Evolutionary conservation across 73 alveolate species (phyloP).

Genomic region (Paramecium sonneborni): DNA sequence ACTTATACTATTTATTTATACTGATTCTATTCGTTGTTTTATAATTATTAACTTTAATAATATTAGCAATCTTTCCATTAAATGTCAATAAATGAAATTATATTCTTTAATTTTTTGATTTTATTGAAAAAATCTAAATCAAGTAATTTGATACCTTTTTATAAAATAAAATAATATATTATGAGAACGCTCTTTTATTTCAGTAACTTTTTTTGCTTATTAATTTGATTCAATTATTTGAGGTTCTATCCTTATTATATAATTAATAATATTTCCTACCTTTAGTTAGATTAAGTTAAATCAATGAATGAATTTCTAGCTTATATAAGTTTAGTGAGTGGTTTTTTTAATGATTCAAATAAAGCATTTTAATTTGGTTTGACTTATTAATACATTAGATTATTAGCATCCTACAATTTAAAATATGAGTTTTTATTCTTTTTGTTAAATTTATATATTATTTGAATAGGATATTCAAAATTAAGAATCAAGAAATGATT

Average conservation of each 20-base stretch:
- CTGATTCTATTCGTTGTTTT: not conserved
- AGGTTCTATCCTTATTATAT: not conserved
- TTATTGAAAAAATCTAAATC: constrained; percentile 30
- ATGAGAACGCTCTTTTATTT: not conserved
- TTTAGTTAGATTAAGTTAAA: not conserved
- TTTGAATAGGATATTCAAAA: not conserved
- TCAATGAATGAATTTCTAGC: constrained; percentile 36
- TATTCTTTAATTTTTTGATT: not conserved
- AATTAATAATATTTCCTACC: not conserved
- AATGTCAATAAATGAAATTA: not conserved
- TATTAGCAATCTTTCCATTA: not conserved
- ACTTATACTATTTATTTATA: not conserved
- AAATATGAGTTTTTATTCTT: not conserved
- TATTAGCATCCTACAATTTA: constrained; percentile 14
- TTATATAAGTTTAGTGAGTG: not conserved
- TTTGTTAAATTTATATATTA: not conserved
- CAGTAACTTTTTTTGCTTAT: not conserved
- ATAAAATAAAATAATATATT: not conserved
- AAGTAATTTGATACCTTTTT: not conserved
- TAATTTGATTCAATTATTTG: not conserved
- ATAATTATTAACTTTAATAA: not conserved
- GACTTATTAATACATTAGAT: not conserved
- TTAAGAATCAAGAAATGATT: not conserved
- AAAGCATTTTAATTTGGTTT: not conserved
- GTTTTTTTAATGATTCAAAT: not conserved